These are phyloP conservation scores for Auricularia heimuer DNA, from an alignment of 768 basidiomycete genomes.

Conservation along the genomic window DNA sequence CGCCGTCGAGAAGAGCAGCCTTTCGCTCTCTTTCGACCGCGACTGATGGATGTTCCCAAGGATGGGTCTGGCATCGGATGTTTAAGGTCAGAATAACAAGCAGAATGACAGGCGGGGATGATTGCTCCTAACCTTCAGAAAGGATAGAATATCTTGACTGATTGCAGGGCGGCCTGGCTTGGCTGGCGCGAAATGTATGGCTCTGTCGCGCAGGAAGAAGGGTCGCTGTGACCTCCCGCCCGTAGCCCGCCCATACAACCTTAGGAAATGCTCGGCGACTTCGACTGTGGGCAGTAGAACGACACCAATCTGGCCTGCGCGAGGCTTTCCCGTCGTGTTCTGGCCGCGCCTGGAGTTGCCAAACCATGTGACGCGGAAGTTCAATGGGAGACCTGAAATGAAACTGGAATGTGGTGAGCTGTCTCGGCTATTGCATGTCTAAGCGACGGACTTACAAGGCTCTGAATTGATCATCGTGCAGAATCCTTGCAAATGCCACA, in stretches of 20 bases:
- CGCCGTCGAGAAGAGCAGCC: background rate
- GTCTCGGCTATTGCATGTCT: background rate
- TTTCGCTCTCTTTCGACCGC: constrained; percentile 1
- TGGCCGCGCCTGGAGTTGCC: background rate
- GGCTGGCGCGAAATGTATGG: background rate
- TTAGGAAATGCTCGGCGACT: background rate
- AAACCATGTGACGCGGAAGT: background rate
- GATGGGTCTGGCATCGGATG: background rate
- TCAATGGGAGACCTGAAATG: background rate
- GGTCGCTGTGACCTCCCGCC: background rate
- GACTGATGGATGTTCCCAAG: background rate
- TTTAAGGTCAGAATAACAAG: background rate
- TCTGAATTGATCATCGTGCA: constrained; percentile 31
- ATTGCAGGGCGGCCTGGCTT: background rate
- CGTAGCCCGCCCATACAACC: background rate
- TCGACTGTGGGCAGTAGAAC: background rate
- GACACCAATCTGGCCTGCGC: background rate
- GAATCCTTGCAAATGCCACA: constrained; percentile 30
- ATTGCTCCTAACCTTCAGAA: background rate
- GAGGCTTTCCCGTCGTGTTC: background rate
- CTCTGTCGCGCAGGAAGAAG: background rate
- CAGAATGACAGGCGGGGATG: background rate
- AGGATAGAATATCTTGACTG: background rate
- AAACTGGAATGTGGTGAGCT: background rate
- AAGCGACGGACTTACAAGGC: background rate